A percentile compares a stretch with the other conserved stretches of the same genome.
Evolutionary conservation across 257 asterid species (phyloP).

Genomic region (Capsicum chinense): DNA sequence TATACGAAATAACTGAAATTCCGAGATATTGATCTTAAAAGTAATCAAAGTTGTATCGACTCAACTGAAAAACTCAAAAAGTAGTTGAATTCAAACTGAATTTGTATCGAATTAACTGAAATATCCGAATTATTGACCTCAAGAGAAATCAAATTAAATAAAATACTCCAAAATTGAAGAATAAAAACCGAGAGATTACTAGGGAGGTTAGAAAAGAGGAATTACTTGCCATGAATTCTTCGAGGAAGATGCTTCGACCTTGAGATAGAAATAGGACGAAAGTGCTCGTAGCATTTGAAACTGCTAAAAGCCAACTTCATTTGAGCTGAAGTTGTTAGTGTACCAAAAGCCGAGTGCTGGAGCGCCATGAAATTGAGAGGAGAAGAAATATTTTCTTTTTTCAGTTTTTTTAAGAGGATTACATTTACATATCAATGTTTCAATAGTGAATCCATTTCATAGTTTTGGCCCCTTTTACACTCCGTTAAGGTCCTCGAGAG

Average conservation of each 20-base stretch:
- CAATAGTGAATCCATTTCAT: too few species aligned
- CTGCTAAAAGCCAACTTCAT: slow-evolving; percentile 29
- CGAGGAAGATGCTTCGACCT: slow-evolving; percentile 38
- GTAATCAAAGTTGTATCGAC: too few species aligned
- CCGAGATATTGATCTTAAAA: too few species aligned
- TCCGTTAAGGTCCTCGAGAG: too few species aligned
- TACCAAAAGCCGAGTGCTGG: neutral
- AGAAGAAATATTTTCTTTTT: neutral
- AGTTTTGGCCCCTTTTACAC: too few species aligned
- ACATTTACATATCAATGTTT: too few species aligned
- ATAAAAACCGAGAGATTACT: neutral
- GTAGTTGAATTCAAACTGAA: neutral
- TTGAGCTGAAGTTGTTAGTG: neutral
- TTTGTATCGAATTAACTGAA: neutral
- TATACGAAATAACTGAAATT: too few species aligned
- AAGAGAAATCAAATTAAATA: neutral
- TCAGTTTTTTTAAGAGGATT: neutral
- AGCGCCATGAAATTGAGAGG: slow-evolving; percentile 18
- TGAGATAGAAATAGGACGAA: slow-evolving; percentile 32
- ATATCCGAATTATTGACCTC: neutral
- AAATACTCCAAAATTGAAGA: neutral
- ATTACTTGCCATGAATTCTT: slow-evolving; percentile 37
- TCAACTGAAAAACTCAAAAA: too few species aligned
- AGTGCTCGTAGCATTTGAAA: slow-evolving; percentile 34
- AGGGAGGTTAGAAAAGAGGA: neutral